Evolutionary conservation across 306 rosid species (phyloP), one percentile per base, ranked within the genome.

Genomic region (Macrotyloma uniflorum): DNA sequence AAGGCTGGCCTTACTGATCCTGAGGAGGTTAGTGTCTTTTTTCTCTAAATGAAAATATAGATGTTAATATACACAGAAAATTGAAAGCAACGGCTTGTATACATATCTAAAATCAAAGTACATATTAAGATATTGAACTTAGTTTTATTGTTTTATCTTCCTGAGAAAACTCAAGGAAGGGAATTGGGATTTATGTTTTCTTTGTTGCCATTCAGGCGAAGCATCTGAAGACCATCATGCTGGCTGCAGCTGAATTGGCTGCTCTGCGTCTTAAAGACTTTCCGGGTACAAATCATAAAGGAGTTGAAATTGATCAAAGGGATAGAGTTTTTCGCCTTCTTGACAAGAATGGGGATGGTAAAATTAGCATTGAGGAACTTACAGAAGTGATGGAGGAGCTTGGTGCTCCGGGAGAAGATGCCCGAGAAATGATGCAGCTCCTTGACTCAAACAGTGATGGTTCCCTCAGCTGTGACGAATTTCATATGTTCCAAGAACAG

Each of bases 161-260:
- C 46, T 51, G 28, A 42, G 70, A 61, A 23, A 22, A 63, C 66
- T 55, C 66, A 43, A 67, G 63, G 51, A 76, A 62, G 59, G 62
- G 32, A 54, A 68, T 6, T 71, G 74, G 20, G 35, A 71, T 76
- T 58, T 50, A 49, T 38, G 18, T 46, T 63, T 64, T 79, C 35
- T 53, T 76, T 77, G 68, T 77, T 82, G 20, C 84, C 80, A 62
- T 70, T 74, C 81, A 95, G 98, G 97, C 97, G 30, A 91, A 86
- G 88, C 91, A 90, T 82, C 87, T 95, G 70, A 95, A 91, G 96
- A 85, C 96, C 45, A 83, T 83, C 72, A 83, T 83, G 86, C 77
- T 95, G 86, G 98, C 98, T 62, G 98, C 98, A 9, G 98, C 97
- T 66, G 98, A 92, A 85, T 87, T 92, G 74, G 95, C 98, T 67